A percentile compares a stretch with the other conserved stretches of the same genome.
Conservation (phyloP, 192 early-diverging fungal species). For the Mortierella hygrophila region DNA sequence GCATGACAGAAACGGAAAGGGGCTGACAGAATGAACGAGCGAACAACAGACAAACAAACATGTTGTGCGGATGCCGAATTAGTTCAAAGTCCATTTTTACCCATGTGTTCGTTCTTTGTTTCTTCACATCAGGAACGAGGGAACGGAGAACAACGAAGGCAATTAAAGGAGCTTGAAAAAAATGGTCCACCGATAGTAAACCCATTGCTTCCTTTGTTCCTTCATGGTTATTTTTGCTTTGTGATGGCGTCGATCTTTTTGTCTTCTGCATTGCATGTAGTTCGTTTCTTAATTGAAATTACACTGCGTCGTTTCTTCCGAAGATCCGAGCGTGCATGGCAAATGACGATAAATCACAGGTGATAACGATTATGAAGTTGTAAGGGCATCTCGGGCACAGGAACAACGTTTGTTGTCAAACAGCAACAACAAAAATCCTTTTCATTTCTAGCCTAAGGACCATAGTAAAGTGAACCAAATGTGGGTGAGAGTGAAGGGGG, state of each 20-base stretch:
- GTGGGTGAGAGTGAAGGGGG: too few relatives aligned
- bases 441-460: too few relatives aligned
- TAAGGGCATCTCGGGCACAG: too few relatives aligned
- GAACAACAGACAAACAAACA: not conserved
- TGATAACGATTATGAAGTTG: too few relatives aligned
- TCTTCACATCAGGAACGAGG: not conserved
- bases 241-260: not conserved
- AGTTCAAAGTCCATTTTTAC: not conserved
- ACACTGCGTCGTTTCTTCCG: too few relatives aligned
- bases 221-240: not conserved
- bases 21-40: too few relatives aligned
- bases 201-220: not conserved
- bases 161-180: not conserved
- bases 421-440: too few relatives aligned
- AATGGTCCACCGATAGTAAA: not conserved
- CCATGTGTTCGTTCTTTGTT: not conserved
- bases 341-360: too few relatives aligned
- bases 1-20: not conserved
- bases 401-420: too few relatives aligned
- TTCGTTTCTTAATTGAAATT: too few relatives aligned
- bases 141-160: not conserved
- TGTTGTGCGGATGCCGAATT: not conserved
- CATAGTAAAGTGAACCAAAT: too few relatives aligned
- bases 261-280: not conserved
- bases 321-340: too few relatives aligned